Evolutionary conservation across 129 eudicot species (phyloP).

Genomic region (Flaveria robusta): DNA sequence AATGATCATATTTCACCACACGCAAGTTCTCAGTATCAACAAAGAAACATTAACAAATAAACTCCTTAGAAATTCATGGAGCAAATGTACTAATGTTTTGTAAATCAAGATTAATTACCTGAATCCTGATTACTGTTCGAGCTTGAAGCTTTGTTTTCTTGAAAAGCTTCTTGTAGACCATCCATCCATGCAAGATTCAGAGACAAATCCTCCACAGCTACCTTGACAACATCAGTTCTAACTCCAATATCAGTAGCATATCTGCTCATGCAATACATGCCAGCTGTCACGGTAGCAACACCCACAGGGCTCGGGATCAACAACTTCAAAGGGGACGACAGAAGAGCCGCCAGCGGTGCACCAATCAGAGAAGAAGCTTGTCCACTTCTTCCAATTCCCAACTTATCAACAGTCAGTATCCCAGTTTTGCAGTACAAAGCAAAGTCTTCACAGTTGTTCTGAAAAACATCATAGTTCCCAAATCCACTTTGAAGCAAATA

Average conservation of each 20-base stretch:
- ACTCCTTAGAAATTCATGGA: background rate
- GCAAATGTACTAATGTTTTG: slow-evolving; percentile 4
- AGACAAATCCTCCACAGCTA: slow-evolving; percentile 79
- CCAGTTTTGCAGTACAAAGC: slow-evolving; percentile 89
- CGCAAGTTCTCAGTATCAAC: slow-evolving; percentile 14
- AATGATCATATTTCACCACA: slow-evolving; percentile 15
- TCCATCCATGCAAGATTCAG: slow-evolving; percentile 69
- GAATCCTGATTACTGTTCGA: slow-evolving; percentile 14
- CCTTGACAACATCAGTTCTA: slow-evolving; percentile 78
- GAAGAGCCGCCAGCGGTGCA: slow-evolving; percentile 78
- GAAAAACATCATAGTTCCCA: slow-evolving; percentile 79
- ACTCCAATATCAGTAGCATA: slow-evolving; percentile 89
- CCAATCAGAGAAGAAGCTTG: slow-evolving; percentile 77
- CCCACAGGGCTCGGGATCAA: slow-evolving; percentile 77
- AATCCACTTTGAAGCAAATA: slow-evolving; percentile 75
- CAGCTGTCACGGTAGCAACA: slow-evolving; percentile 82
- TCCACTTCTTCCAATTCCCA: slow-evolving; percentile 83
- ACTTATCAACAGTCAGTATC: slow-evolving; percentile 57
- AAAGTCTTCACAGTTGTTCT: slow-evolving; percentile 90
- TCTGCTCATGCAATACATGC: slow-evolving; percentile 87
- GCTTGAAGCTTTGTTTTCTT: slow-evolving; percentile 37
- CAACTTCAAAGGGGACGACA: slow-evolving; percentile 67
- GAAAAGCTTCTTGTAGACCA: slow-evolving; percentile 37
- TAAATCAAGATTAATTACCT: slow-evolving; percentile 28
- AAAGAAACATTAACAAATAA: slow-evolving; percentile 26